These are phyloP conservation scores for Medicago ruthenica DNA, from an alignment of 306 rosid species.

Conservation along the genomic window DNA sequence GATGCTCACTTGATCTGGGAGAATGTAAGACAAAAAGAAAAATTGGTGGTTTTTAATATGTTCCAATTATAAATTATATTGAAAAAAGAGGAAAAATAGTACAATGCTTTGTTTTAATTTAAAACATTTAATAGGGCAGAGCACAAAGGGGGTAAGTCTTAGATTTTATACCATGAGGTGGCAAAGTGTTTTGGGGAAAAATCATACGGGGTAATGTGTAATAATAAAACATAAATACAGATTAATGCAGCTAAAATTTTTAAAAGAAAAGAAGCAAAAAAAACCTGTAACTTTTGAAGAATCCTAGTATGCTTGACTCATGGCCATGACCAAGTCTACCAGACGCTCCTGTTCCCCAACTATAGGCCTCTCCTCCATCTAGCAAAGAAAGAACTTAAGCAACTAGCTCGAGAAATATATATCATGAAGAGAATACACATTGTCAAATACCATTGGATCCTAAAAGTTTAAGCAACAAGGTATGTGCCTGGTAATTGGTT, in stretches of 20 bases:
- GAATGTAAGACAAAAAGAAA: too few species aligned
- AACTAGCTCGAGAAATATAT: not conserved
- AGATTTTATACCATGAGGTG: not conserved
- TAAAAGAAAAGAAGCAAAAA: constrained; percentile 9
- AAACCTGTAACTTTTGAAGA: constrained; percentile 80
- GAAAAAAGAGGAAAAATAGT: not conserved
- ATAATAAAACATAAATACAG: not conserved
- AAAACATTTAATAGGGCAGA: not conserved
- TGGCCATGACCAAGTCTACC: constrained; percentile 96
- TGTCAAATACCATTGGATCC: constrained; percentile 3
- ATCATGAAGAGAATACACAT: constrained; percentile 31
- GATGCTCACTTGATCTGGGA: too few species aligned
- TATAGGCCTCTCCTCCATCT: constrained; percentile 85
- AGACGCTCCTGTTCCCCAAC: constrained; percentile 92
- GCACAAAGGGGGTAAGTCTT: not conserved
- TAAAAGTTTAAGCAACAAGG: constrained; percentile 8
- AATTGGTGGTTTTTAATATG: not conserved
- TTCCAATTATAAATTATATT: not conserved
- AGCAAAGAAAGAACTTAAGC: constrained; percentile 38
- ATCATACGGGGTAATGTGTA: constrained; percentile 14
- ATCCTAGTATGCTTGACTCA: constrained; percentile 69
- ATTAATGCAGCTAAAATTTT: constrained; percentile 7
- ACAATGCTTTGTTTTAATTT: not conserved
- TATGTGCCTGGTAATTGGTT: not conserved
- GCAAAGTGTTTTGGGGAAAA: not conserved